Evolutionary conservation across 495 filamentous ascomycete species (phyloP).

Genomic region (Podospora pseudocomata): DNA sequence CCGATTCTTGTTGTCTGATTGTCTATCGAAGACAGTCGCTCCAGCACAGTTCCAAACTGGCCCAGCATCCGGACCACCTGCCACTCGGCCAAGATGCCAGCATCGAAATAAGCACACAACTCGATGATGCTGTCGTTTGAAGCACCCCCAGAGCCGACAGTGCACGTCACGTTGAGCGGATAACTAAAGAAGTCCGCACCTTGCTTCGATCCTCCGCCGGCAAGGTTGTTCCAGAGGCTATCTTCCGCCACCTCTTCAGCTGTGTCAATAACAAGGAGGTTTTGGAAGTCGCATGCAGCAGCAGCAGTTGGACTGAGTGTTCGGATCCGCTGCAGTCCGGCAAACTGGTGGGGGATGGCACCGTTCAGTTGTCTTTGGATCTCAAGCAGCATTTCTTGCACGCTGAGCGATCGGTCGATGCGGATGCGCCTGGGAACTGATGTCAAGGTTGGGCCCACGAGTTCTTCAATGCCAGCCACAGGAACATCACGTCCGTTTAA

Average conservation of each 20-base stretch:
- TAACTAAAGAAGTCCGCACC: constrained; percentile 26
- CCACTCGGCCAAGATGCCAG: constrained; percentile 18
- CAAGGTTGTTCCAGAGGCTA: constrained; percentile 24
- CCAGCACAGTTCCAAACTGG: constrained; percentile 25
- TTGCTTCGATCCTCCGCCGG: constrained; percentile 23
- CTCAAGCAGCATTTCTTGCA: constrained; percentile 34
- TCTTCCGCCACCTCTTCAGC: constrained; percentile 25
- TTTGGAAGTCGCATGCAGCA: constrained; percentile 58
- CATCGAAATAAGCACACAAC: constrained; percentile 32
- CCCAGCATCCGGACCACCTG: constrained; percentile 26
- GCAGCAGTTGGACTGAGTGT: constrained; percentile 50
- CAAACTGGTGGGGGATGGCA: constrained; percentile 54
- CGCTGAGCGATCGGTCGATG: constrained; percentile 26
- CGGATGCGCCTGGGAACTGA: constrained; percentile 55
- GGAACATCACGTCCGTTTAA: constrained; percentile 47
- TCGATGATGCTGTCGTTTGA: constrained; percentile 7
- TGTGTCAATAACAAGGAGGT: constrained; percentile 53
- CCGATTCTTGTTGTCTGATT: constrained; percentile 16
- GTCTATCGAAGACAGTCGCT: constrained; percentile 6
- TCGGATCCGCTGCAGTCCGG: constrained; percentile 59
- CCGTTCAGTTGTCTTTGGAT: constrained; percentile 50
- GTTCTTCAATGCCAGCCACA: constrained; percentile 42
- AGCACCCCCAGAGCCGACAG: constrained; percentile 2
- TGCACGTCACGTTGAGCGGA: constrained; percentile 27
- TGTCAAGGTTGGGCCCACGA: constrained; percentile 54